Evolutionary conservation across 2,329 filamentous ascomycete species (phyloP).

Genomic region (Scedosporium boydii): DNA sequence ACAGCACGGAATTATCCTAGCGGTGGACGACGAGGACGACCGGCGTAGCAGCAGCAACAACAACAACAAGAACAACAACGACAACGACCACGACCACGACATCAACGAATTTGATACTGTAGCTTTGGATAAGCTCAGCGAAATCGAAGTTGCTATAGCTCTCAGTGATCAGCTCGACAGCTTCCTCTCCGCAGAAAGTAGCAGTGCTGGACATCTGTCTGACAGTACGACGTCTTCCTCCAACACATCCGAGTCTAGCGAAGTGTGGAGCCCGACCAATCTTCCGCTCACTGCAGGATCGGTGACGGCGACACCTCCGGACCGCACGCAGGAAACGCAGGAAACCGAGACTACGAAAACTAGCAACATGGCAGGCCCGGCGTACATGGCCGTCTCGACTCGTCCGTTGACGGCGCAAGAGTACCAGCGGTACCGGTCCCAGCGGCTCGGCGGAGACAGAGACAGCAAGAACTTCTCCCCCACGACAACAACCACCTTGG

Average conservation of each 20-base stretch:
- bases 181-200: not conserved
- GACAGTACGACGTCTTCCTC: not conserved
- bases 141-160: not conserved
- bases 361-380: not conserved
- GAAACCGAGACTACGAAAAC: not conserved
- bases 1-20: not conserved
- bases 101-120: not conserved
- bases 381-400: not conserved
- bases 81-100: not conserved
- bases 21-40: not conserved
- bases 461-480: not conserved
- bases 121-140: not conserved
- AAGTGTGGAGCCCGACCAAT: not conserved
- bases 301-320: not conserved
- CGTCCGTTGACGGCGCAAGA: constrained; percentile 4
- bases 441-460: not conserved
- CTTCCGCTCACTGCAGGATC: not conserved
- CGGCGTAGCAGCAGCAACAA: not conserved
- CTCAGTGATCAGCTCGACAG: not conserved
- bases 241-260: not conserved
- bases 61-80: not conserved
- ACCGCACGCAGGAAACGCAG: not conserved
- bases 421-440: constrained; percentile 5
- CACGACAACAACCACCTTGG: not conserved
- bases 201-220: not conserved